Evolutionary conservation across 768 basidiomycete species (phyloP).

Genomic region (Roridomyces roridus): DNA sequence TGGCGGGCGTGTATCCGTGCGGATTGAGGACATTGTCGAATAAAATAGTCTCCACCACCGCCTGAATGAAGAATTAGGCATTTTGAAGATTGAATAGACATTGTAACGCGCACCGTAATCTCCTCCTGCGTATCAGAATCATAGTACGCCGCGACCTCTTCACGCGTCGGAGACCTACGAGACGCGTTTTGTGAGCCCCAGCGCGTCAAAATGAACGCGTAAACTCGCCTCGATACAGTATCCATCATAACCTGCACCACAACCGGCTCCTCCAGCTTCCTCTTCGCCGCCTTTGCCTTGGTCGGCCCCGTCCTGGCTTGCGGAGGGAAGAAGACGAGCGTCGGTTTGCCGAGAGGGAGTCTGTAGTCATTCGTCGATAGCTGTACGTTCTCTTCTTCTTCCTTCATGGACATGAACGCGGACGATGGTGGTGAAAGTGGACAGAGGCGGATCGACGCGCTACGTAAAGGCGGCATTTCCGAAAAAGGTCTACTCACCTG

Average conservation of each 20-base stretch:
- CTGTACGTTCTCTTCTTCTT: neutral
- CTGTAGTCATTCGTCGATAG: neutral
- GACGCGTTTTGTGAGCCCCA: too few species aligned
- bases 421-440: too few species aligned
- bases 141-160: conserved; percentile 18
- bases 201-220: neutral
- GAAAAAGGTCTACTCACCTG: too few species aligned
- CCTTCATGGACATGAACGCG: too few species aligned
- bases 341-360: conserved; percentile 12
- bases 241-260: conserved; percentile 23
- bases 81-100: neutral
- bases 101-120: conserved; percentile 17
- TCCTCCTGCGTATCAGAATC: conserved; percentile 20
- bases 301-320: neutral
- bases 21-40: conserved; percentile 7
- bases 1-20: too few species aligned
- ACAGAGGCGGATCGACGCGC: too few species aligned
- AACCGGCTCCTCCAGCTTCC: neutral
- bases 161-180: conserved; percentile 9
- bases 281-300: neutral
- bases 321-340: conserved; percentile 18
- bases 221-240: conserved; percentile 3
- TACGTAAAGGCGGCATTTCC: too few species aligned
- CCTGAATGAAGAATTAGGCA: too few species aligned
- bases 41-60: conserved; percentile 8